Base-by-base conservation (phyloP, 2,329 filamentous ascomycete genomes). In the Colletotrichum higginsianum region DNA sequence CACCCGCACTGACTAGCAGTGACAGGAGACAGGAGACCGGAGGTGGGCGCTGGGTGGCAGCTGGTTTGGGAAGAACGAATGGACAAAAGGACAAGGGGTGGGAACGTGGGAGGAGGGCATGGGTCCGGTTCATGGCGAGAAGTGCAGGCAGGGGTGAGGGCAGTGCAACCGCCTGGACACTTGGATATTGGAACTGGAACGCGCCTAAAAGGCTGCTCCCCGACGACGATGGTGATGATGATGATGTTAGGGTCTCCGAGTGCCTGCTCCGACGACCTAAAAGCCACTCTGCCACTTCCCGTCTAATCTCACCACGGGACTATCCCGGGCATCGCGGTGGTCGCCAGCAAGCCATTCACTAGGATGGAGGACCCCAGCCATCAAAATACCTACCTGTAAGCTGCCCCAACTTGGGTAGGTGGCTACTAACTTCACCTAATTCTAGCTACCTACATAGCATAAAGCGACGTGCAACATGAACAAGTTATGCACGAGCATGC, bases 131-230 rank as follows among this genome's bases (percentile, higher is more conserved):
- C 30, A 66, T 44, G 21, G 21, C 60, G 38, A 62, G 50, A 53
- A 35, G 50, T 53, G 26, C 50, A 26, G 26, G 58, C 65, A 67
- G 58, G 65, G 65, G 58, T 67, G 58, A 42, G 60, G 58, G 58
- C 58, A 44, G 65, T 67, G 65, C 65, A 67, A 56, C 30, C 47
- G 60, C 60, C 26, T 30, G 64, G 30, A 40, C 58, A 50, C 23
- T 21, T 35, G 61, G 35, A 50, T 35, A 9, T 52, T n/a, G 26
- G 63, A 30, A 49, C 58, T 61, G 58, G 58, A 47, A 61, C 58
- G 30, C 40, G 58, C n/a, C 58, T 44, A 49, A 62, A 44, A 52
- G 61, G 61, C 30, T 52, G 38, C 35, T 60, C 35, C 44, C 21
- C 38, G 42, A 38, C 35, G 35, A 38, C 35, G 35, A 38, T 2